A percentile compares a stretch with the other conserved stretches of the same genome.
Evolutionary conservation across 2,329 filamentous ascomycete genomes (phyloP).

Genomic region (Neonectria punicea): DNA sequence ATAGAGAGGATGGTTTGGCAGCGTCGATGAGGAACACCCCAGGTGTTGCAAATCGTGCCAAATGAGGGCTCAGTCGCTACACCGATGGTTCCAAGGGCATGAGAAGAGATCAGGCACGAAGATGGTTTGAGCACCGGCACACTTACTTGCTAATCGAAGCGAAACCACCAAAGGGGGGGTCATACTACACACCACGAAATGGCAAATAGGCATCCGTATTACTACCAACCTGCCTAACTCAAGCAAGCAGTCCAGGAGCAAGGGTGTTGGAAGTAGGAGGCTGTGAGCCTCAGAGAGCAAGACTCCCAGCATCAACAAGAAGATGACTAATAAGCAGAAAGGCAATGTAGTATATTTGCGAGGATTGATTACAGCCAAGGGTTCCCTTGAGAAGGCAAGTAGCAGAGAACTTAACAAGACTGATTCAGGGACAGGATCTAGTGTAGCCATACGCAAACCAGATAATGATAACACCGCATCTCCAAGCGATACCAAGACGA

Average conservation of each 20-base stretch:
- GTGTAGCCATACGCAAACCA: too few species aligned
- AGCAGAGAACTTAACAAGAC: too few species aligned
- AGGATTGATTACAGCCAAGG: too few species aligned
- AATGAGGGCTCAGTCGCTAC: not conserved
- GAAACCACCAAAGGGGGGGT: not conserved
- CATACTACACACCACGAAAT: not conserved
- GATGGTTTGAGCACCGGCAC: not conserved
- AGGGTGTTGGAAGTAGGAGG: not conserved
- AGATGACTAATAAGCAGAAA: too few species aligned
- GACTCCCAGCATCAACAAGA: not conserved
- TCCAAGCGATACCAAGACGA: too few species aligned
- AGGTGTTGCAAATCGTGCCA: not conserved
- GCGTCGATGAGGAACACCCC: not conserved
- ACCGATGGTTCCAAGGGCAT: not conserved
- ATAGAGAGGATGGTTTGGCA: slow-evolving; percentile 1
- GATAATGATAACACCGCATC: too few species aligned
- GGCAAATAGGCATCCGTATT: not conserved
- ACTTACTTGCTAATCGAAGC: not conserved
- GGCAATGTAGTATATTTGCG: too few species aligned
- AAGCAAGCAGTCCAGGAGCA: not conserved
- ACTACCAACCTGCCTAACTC: not conserved
- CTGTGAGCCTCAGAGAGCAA: not conserved
- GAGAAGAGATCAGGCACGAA: not conserved
- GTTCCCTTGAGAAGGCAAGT: too few species aligned
- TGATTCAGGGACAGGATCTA: too few species aligned